Evolutionary conservation across 2,329 filamentous ascomycete species (phyloP).

Genomic region (Penicillium italicum): DNA sequence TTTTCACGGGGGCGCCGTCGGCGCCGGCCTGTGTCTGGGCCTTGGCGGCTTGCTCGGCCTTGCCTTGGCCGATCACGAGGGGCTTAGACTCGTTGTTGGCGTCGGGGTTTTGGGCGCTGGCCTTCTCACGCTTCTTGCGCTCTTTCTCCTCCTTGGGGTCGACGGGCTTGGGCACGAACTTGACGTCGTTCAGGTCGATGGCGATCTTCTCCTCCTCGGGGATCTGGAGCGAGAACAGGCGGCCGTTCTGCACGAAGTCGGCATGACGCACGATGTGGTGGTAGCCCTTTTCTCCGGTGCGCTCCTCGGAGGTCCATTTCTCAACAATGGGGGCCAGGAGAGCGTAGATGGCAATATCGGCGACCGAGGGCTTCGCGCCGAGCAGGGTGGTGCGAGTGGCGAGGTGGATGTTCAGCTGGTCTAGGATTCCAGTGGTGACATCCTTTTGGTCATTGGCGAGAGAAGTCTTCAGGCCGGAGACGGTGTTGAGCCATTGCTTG

Average conservation of each 20-base stretch:
- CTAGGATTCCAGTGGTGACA: constrained; percentile 62
- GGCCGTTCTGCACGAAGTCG: constrained; percentile 91
- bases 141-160: constrained; percentile 96
- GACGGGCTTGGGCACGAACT: constrained; percentile 82
- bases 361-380: constrained; percentile 82
- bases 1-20: constrained; percentile 40
- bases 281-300: constrained; percentile 82
- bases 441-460: constrained; percentile 49
- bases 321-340: constrained; percentile 72
- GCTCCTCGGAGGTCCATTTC: constrained; percentile 77
- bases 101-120: constrained; percentile 38
- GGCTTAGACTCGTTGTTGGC: constrained; percentile 29
- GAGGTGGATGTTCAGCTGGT: constrained; percentile 80
- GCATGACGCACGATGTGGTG: constrained; percentile 88
- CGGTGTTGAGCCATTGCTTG: constrained; percentile 80
- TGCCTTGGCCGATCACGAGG: constrained; percentile 39
- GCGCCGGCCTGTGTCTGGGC: constrained; percentile 48
- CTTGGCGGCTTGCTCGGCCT: constrained; percentile 46
- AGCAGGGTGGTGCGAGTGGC: constrained; percentile 84
- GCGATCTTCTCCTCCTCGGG: constrained; percentile 69
- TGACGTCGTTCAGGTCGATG: constrained; percentile 74
- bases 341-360: constrained; percentile 79
- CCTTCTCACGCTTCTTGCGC: constrained; percentile 92
- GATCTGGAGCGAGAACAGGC: constrained; percentile 65
- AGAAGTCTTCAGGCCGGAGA: constrained; percentile 63